phyloP scores from a whole-genome alignment of 75 land plant species.

The Adiantum capillusveneris region DNA sequence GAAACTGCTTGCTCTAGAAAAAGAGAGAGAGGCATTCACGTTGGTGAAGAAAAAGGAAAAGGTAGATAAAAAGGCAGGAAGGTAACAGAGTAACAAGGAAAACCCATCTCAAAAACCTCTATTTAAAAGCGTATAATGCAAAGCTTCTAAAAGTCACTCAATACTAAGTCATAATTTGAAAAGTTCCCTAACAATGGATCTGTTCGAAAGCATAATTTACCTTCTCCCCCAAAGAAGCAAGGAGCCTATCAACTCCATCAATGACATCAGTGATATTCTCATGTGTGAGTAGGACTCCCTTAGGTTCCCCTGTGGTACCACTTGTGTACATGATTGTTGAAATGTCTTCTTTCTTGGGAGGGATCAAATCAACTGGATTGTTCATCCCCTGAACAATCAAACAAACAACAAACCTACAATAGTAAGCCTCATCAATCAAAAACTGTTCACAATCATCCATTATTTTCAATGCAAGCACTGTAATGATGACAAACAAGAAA shows the following conservation, averaged over 20 bases:
- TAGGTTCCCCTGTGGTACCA: conserved; percentile 99
- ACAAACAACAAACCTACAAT: background rate
- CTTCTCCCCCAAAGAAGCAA: conserved; percentile 58
- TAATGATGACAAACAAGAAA: background rate
- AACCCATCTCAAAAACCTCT: too few relatives aligned
- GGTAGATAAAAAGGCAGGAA: too few relatives aligned
- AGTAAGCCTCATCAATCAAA: too few relatives aligned
- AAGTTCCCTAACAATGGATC: background rate
- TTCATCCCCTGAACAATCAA: conserved; percentile 45
- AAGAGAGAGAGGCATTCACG: too few relatives aligned
- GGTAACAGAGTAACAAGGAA: too few relatives aligned
- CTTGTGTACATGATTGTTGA: conserved; percentile 99
- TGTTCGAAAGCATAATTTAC: conserved; percentile 20
- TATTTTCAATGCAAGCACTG: too few relatives aligned
- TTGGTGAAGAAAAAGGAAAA: too few relatives aligned
- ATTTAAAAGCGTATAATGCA: too few relatives aligned
- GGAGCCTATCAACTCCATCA: conserved; percentile 55
- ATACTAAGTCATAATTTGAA: too few relatives aligned
- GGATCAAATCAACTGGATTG: conserved; percentile 50
- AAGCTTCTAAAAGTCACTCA: too few relatives aligned
- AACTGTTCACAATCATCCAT: too few relatives aligned
- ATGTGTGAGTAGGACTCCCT: conserved; percentile 87
- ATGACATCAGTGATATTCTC: conserved; percentile 59
- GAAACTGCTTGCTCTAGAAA: too few relatives aligned
- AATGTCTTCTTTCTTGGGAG: conserved; percentile 60